Base-by-base conservation (phyloP, 1,284 basidiomycete species). In the Mrakiaceae sp. region DNA sequence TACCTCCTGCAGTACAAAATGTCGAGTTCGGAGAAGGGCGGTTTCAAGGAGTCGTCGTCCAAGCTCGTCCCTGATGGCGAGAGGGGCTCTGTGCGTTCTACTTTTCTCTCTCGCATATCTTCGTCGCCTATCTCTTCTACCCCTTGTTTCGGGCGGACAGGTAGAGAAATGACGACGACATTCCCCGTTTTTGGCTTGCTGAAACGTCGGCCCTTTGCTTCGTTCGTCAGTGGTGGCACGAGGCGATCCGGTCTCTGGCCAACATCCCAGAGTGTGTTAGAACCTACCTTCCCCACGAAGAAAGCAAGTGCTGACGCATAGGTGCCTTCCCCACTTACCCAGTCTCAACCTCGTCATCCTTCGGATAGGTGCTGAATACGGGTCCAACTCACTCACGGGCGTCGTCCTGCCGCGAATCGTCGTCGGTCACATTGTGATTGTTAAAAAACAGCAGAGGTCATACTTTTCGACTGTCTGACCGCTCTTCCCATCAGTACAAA, bases 271-370 rank as follows among this genome's bases (percentile, higher is more conserved):
- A 60, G 57, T 62, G 44, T 47, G 61, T 50, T 5, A 1, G 14
- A 2, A 27, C 27, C 27, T 27, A 27, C 27, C 27, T 27, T 27
- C 27, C 27, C 27, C 27, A 27, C 27, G 27, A 27, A 27, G 27
- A 27, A 27, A 27, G 27, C 27, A 27, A 27, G 27, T 27, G 27
- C 27, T 27, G 27, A 27, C 2, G 27, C 40, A 39, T 39, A 16
- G 5, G 39, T 50, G 11, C 1, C 1, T 16, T 44, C n/a, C 4
- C 11, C 8, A 42, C 43, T 43, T 49, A 49, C 39, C 27, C 69
- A 90, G 87, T 63, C 79, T 90, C 48, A 89, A 89, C 73, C 81
- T 90, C 12, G 86, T 88, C 63, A 82, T 90, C 60, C 72, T 90
- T 58, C 58, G 63, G 46, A 64, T 64, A n/a, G 58, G 63, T 27